phyloP scores from a whole-genome alignment of 768 basidiomycete species.

The Strobilomyces confusus region DNA sequence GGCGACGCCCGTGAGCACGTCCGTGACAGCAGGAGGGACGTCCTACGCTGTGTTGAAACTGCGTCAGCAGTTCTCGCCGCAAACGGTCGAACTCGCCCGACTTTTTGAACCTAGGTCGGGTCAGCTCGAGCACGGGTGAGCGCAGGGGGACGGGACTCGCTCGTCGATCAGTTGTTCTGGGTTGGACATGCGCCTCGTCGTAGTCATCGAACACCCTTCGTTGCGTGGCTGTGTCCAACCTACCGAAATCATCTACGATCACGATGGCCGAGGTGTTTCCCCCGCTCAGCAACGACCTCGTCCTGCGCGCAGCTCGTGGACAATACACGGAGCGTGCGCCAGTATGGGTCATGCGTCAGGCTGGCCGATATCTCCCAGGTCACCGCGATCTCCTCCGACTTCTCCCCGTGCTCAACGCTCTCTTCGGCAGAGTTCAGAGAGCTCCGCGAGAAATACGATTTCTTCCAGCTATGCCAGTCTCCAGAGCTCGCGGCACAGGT shows the following conservation, averaged over 20 bases:
- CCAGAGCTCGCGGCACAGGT: slow-evolving; percentile 86
- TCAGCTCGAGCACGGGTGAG: not conserved
- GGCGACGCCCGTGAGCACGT: not conserved
- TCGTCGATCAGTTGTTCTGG: slow-evolving; percentile 64
- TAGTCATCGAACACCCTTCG: slow-evolving; percentile 29
- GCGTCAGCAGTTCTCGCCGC: slow-evolving; percentile 56
- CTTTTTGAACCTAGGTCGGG: slow-evolving; percentile 62
- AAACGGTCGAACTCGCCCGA: slow-evolving; percentile 76
- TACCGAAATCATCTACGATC: not conserved
- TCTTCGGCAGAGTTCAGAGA: slow-evolving; percentile 73
- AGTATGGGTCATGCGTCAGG: slow-evolving; percentile 99
- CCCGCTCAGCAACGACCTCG: slow-evolving; percentile 78
- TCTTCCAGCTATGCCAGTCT: slow-evolving; percentile 93
- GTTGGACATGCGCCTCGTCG: slow-evolving; percentile 46
- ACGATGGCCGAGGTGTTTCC: slow-evolving; percentile 50
- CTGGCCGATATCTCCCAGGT: slow-evolving; percentile 94
- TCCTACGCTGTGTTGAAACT: slow-evolving; percentile 58
- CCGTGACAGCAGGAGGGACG: not conserved
- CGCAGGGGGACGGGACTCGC: slow-evolving; percentile 34
- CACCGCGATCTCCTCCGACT: slow-evolving; percentile 11
- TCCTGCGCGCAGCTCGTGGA: slow-evolving; percentile 87
- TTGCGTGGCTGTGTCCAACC: slow-evolving; percentile 13
- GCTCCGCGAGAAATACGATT: slow-evolving; percentile 81
- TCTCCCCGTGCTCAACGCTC: not conserved
- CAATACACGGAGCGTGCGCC: slow-evolving; percentile 88